Base-by-base conservation (phyloP, 805 yeast species). In the Myxozyma lipomycoides region DNA sequence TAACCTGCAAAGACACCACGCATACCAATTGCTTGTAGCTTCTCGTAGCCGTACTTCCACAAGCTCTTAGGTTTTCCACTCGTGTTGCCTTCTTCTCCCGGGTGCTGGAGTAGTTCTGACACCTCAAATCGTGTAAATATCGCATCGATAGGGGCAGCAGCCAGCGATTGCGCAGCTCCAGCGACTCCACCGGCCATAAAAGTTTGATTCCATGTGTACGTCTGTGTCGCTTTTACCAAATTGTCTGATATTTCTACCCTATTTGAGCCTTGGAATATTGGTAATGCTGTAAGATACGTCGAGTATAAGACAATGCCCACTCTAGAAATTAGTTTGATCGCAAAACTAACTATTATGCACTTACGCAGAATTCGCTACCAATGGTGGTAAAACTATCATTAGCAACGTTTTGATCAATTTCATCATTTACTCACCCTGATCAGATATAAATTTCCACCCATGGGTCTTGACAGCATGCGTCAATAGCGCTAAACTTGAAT, bases 141-240 rank as follows among this genome's bases (percentile, higher is more conserved):
- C 5, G 97, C 96, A 68, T 91, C 97, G 3, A 91, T 74, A 0
- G 98, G 98, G 1, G 96, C 91, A 1, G 96, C 95, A 0, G 87
- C 90, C 17, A 87, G 69, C n/a, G 95, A 84, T 61, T 93, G 96
- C 22, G 82, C 80, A 0, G 83, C 80, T 1, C 97, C 97, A 0
- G 96, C 96, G 0, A 86, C 57, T 49, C 83, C 80, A 0, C 98
- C 98, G 0, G 96, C 87, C 43, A 80, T 67, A 67, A 86, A 79
- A n/a, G 73, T 58, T 42, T 67, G 68, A 32, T 40, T 25, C 45
- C 64, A 63, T 0, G 88, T 81, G 59, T 86, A 88, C 49, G 71
- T 25, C 32, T 35, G 30, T 18, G 58, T 49, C 34, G 48, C 54
- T 48, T 55, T 53, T 46, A 60, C 50, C 6, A 21, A 5, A 4